phyloP scores from a whole-genome alignment of 2,329 filamentous ascomycete genomes.

The Pezizomycotina sp. region DNA sequence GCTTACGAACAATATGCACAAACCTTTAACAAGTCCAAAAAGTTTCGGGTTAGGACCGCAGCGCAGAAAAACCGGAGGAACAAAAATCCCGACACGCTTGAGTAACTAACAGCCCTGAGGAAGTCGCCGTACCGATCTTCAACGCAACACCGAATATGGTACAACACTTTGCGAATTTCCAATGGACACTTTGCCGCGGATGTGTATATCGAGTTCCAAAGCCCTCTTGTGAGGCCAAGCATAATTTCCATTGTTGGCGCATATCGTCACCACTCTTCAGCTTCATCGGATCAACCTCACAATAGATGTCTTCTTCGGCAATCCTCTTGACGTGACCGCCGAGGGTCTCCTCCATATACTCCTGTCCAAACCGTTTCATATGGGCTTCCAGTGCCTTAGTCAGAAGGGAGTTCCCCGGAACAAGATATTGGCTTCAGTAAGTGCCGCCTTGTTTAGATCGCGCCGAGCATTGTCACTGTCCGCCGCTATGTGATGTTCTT shows the following conservation, averaged over 20 bases:
- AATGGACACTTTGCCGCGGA: conserved; percentile 44
- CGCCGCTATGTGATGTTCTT: no score
- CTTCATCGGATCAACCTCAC: conserved; percentile 84
- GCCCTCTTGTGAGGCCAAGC: conserved; percentile 41
- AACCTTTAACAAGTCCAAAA: conserved; percentile 51
- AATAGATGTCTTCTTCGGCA: conserved; percentile 76
- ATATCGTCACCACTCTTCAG: conserved; percentile 44
- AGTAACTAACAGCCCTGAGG: conserved; percentile 47
- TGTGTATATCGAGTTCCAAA: conserved; percentile 46
- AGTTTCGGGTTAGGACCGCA: conserved; percentile 53
- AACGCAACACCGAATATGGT: conserved; percentile 49
- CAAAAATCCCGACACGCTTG: conserved; percentile 52
- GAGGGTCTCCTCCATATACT: conserved; percentile 77
- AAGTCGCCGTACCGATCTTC: conserved; percentile 55
- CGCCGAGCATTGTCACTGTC: no score
- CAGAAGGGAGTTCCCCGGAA: conserved; percentile 84
- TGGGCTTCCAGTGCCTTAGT: conserved; percentile 89
- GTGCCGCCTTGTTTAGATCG: conserved; percentile 58
- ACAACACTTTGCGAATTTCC: conserved; percentile 47
- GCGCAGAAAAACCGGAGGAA: conserved; percentile 55
- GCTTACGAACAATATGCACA: conserved; percentile 19
- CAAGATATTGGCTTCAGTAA: conserved; percentile 79
- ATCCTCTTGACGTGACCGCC: conserved; percentile 77
- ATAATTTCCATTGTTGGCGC: conserved; percentile 48
- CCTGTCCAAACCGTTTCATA: conserved; percentile 84